A percentile compares a stretch with the other conserved stretches of the same genome.
These are phyloP conservation scores for Aplosporella prunicola DNA, from an alignment of 2,329 filamentous ascomycete genomes.

Conservation along the genomic window DNA sequence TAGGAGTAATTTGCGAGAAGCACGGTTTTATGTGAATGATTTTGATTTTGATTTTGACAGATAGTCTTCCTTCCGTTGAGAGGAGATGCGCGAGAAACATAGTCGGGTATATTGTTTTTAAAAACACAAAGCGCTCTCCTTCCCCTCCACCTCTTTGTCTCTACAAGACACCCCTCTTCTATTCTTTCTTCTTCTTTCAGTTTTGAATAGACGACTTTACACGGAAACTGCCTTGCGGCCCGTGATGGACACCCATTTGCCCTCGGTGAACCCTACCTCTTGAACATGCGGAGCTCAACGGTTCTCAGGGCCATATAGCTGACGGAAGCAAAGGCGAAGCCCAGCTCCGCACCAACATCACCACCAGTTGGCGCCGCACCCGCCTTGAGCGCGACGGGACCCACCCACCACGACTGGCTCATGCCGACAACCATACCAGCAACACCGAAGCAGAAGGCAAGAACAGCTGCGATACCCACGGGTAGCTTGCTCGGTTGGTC, in stretches of 20 bases:
- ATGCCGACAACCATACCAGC: conserved; percentile 60
- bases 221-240: no score
- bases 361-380: conserved; percentile 43
- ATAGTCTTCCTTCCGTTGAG: no score
- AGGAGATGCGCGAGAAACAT: no score
- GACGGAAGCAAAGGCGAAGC: conserved; percentile 49
- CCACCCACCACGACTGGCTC: conserved; percentile 58
- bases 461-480: conserved; percentile 51
- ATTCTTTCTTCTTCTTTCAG: no score
- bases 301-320: conserved; percentile 44
- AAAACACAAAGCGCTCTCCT: no score
- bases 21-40: no score
- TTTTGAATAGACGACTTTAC: no score
- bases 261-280: conserved; percentile 23
- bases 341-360: conserved; percentile 57
- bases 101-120: no score
- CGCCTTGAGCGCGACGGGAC: conserved; percentile 55
- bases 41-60: no score
- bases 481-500: conserved; percentile 50
- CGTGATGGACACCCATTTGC: conserved; percentile 6
- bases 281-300: conserved; percentile 38
- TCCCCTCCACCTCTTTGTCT: no score
- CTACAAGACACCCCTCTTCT: no score
- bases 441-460: conserved; percentile 55
- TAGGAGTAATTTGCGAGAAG: no score